Percentiles rank a stretch among this genome's conserved stretches.
These are phyloP conservation scores for Pseudozyma tsukubaensis DNA, from an alignment of 1,284 basidiomycete genomes.

Conservation along the genomic window DNA sequence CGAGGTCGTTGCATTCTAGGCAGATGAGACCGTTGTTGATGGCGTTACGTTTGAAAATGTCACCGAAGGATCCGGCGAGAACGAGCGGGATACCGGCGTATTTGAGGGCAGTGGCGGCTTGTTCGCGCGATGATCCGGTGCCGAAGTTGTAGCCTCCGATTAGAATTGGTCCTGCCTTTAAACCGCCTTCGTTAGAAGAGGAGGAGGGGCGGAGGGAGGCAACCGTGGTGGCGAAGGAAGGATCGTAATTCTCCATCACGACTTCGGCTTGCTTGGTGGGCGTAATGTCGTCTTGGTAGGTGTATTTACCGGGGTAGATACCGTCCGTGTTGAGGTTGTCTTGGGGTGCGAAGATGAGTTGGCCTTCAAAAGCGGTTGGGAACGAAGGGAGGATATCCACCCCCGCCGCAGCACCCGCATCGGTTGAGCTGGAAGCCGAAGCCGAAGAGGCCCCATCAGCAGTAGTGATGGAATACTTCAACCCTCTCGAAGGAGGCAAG, in stretches of 20 bases:
- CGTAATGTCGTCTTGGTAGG: conserved; percentile 99
- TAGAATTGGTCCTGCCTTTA: conserved; percentile 77
- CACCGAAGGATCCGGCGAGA: conserved; percentile 95
- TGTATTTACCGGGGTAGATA: conserved; percentile 99
- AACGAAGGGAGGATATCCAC: conserved; percentile 70
- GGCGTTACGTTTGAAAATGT: conserved; percentile 98
- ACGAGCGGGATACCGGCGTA: conserved; percentile 92
- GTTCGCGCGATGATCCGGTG: conserved; percentile 97
- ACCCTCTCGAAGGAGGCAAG: conserved; percentile 72
- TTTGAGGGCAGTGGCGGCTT: conserved; percentile 96
- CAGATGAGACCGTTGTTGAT: conserved; percentile 99
- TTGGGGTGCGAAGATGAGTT: conserved; percentile 90
- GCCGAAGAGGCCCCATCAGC: conserved; percentile 55
- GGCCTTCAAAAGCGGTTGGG: conserved; percentile 84
- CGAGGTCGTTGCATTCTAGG: conserved; percentile 88
- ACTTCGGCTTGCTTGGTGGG: conserved; percentile 92
- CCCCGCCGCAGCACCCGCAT: conserved; percentile 36
- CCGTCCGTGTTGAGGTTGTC: conserved; percentile 99
- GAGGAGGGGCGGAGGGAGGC: conserved; percentile 72
- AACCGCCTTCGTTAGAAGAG: background rate
- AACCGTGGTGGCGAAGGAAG: conserved; percentile 82
- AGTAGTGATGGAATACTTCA: conserved; percentile 70
- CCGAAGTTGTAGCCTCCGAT: conserved; percentile 98
- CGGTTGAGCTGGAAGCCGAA: conserved; percentile 28
- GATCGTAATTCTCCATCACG: conserved; percentile 98